phyloP scores from a whole-genome alignment of 176 grass and related monocot genomes.

The Otatea glauca region DNA sequence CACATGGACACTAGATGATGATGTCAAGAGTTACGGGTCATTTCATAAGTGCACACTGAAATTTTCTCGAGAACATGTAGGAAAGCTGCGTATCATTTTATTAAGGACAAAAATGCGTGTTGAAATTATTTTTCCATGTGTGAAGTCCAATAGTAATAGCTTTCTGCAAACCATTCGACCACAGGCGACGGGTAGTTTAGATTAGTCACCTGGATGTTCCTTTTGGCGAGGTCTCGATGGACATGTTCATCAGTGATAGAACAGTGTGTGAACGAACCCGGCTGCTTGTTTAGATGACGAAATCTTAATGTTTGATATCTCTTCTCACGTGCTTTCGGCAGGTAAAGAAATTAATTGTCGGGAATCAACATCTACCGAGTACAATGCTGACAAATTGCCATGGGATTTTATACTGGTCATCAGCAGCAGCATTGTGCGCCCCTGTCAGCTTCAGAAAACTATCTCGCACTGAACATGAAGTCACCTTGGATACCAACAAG shows the following conservation, averaged over 20 bases:
- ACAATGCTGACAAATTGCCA: slow-evolving; percentile 1
- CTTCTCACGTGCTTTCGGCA: background rate
- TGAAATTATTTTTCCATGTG: too few relatives aligned
- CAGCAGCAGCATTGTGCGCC: background rate
- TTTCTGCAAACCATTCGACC: background rate
- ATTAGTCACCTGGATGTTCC: background rate
- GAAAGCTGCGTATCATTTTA: too few relatives aligned
- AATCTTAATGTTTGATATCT: slow-evolving; percentile 2
- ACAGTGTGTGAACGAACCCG: background rate
- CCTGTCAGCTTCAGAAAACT: slow-evolving; percentile 25
- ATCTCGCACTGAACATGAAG: slow-evolving; percentile 13
- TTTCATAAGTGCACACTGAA: too few relatives aligned
- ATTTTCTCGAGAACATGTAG: too few relatives aligned
- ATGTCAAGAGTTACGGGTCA: too few relatives aligned
- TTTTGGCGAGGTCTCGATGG: too few relatives aligned
- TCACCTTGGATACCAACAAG: background rate
- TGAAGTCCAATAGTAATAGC: background rate
- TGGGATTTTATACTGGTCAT: background rate
- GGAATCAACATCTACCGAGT: slow-evolving; percentile 6
- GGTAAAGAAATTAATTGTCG: background rate
- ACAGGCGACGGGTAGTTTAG: background rate
- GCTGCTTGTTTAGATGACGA: slow-evolving; percentile 1
- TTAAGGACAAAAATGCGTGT: too few relatives aligned
- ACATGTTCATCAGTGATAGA: background rate
- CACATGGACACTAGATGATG: too few relatives aligned